Conservation (phyloP, 2,329 filamentous ascomycete species). For the Lithohypha guttulata region DNA sequence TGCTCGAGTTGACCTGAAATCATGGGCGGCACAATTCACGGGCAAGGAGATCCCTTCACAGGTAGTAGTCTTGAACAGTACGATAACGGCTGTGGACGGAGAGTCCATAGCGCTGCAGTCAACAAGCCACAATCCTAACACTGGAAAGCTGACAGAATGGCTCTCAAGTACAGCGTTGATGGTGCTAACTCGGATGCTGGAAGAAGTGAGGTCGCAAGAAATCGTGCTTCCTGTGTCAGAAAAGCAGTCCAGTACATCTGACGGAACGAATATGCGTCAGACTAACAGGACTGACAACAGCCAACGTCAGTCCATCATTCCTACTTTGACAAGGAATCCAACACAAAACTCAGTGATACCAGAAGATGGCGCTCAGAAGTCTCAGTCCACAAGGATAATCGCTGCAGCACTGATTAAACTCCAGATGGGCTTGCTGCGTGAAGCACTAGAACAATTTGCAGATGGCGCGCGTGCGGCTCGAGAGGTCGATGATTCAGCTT, state of each 20-base stretch:
- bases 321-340: not conserved
- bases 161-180: too few species aligned
- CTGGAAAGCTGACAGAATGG: too few species aligned
- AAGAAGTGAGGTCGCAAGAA: not conserved
- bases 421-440: conserved; percentile 78
- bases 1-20: not conserved
- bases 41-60: not conserved
- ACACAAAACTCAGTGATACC: not conserved
- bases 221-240: not conserved
- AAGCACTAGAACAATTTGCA: conserved; percentile 71
- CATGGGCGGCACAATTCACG: not conserved
- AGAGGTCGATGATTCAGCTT: conserved; percentile 80
- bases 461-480: conserved; percentile 71
- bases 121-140: too few species aligned
- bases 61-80: not conserved
- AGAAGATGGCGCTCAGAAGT: not conserved
- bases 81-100: too few species aligned
- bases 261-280: not conserved
- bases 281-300: not conserved
- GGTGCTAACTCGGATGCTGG: not conserved
- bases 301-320: not conserved
- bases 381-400: not conserved
- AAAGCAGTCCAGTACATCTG: not conserved
- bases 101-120: too few species aligned
- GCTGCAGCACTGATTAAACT: conserved; percentile 32